Conservation (phyloP, 2,329 filamentous ascomycete species). For the Trichoderma sp. region DNA sequence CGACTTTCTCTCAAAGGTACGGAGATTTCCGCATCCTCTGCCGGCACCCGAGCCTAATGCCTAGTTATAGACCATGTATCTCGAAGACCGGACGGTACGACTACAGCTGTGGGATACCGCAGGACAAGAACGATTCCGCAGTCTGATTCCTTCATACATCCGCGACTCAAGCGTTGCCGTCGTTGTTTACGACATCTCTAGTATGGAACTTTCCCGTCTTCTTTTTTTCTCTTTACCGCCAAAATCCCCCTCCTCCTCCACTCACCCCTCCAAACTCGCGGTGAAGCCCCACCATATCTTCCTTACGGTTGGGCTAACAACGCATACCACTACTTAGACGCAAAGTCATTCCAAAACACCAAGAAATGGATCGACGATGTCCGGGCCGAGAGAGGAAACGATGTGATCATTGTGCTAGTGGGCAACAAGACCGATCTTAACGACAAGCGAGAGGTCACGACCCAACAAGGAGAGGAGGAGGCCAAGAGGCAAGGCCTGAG, state of each 20-base stretch:
- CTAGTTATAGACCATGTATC: constrained; percentile 81
- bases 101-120: constrained; percentile 98
- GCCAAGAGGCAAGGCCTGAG: constrained; percentile 97
- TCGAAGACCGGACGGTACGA: constrained; percentile 96
- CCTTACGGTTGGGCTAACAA: constrained; percentile 31
- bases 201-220: constrained; percentile 46
- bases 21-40: not conserved
- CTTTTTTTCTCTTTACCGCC: constrained; percentile 25
- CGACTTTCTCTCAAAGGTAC: constrained; percentile 96
- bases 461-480: constrained; percentile 94
- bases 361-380: constrained; percentile 99
- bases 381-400: constrained; percentile 91
- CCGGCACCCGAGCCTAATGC: constrained; percentile 10
- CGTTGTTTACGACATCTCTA: constrained; percentile 98
- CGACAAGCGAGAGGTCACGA: constrained; percentile 97
- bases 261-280: constrained; percentile 23
- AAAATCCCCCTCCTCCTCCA: constrained; percentile 9
- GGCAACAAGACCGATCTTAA: constrained; percentile 99
- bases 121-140: constrained; percentile 95
- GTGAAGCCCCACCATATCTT: constrained; percentile 26
- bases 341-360: constrained; percentile 97
- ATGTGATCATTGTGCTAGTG: constrained; percentile 97
- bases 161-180: constrained; percentile 97
- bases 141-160: constrained; percentile 96
- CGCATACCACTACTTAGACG: constrained; percentile 56